Evolutionary conservation across 177 flowering plant species (phyloP).

Genomic region (Vitis hybrid): DNA sequence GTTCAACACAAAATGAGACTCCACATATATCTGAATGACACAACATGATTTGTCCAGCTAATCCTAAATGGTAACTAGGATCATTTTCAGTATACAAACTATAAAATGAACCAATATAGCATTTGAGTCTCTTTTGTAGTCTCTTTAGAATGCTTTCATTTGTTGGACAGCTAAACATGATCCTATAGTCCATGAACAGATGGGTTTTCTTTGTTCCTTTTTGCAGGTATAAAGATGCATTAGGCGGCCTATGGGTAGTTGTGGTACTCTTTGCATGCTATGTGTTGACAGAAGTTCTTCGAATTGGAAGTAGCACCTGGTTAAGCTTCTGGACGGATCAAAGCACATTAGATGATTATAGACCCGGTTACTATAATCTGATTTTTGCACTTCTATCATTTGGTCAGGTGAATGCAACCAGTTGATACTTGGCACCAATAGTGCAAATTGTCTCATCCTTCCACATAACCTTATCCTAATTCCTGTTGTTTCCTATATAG

Average conservation of each 20-base stretch:
- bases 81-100: too few relatives aligned
- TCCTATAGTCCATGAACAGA: background rate
- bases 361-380: slow-evolving; percentile 50
- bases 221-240: slow-evolving; percentile 57
- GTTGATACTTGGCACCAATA: background rate
- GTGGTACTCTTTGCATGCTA: slow-evolving; percentile 50
- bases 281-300: slow-evolving; percentile 50
- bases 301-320: slow-evolving; percentile 75
- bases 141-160: too few relatives aligned
- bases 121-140: too few relatives aligned
- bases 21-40: too few relatives aligned
- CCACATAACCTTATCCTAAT: background rate
- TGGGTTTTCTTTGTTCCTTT: background rate
- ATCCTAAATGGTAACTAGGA: too few relatives aligned
- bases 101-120: too few relatives aligned
- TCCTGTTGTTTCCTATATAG: background rate
- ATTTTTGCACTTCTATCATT: slow-evolving; percentile 55
- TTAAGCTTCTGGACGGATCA: slow-evolving; percentile 64
- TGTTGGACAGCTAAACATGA: too few relatives aligned
- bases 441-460: background rate
- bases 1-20: too few relatives aligned
- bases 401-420: slow-evolving; percentile 42
- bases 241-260: slow-evolving; percentile 66
- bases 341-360: slow-evolving; percentile 36
- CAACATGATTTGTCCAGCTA: too few relatives aligned